phyloP scores from a whole-genome alignment of 2,329 filamentous ascomycete species.

The Microascus cirrosus region DNA sequence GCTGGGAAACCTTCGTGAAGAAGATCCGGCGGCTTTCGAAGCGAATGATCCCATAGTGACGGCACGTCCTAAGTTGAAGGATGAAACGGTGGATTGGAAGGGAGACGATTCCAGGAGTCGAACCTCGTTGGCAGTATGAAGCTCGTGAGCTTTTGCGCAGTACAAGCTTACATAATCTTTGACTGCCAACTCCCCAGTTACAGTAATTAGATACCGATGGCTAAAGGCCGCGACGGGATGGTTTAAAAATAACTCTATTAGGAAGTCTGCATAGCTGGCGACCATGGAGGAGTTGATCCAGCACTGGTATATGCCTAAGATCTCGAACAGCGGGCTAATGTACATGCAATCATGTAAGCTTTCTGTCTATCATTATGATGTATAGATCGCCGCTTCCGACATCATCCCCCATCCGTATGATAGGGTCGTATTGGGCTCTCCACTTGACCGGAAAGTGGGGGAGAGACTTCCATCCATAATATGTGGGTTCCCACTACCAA shows the following conservation, averaged over 20 bases:
- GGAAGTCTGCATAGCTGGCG: not conserved
- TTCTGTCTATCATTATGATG: not conserved
- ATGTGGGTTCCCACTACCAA: not conserved
- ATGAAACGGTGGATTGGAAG: not conserved
- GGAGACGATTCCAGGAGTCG: too few relatives aligned
- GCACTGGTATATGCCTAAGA: not conserved
- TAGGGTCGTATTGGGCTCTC: not conserved
- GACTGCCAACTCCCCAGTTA: too few relatives aligned
- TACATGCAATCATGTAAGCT: not conserved
- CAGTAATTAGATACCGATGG: too few relatives aligned
- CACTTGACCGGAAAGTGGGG: not conserved
- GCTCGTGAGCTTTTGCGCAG: not conserved
- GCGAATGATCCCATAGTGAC: slow-evolving; percentile 31
- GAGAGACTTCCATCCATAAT: not conserved
- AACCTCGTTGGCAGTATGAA: too few relatives aligned
- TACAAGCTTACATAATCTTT: not conserved
- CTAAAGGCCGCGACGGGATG: too few relatives aligned
- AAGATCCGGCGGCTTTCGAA: slow-evolving; percentile 30
- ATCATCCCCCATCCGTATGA: not conserved
- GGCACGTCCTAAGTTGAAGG: not conserved
- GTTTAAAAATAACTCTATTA: not conserved
- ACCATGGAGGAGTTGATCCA: not conserved
- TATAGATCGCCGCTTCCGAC: not conserved
- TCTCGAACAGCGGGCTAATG: not conserved
- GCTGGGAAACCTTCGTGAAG: slow-evolving; percentile 31